Conservation (phyloP, 495 filamentous ascomycete genomes). For the Xylaria sp. region DNA sequence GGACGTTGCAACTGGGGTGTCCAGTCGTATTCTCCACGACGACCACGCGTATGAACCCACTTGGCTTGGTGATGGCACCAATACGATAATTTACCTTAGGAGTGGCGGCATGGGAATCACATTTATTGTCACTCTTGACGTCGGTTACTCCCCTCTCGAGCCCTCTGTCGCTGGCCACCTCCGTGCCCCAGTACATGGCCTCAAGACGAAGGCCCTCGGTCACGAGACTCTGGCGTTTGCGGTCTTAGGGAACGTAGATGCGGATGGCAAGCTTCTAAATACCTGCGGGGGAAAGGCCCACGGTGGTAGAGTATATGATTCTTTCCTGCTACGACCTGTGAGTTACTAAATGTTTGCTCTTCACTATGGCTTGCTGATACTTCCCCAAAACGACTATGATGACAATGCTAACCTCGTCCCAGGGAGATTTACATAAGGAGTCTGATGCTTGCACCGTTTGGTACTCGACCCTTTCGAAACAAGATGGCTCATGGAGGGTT, state of each 20-base stretch:
- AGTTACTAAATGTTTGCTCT: neutral
- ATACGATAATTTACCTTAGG: conserved; percentile 32
- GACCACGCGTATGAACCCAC: conserved; percentile 31
- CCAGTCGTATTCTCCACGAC: conserved; percentile 28
- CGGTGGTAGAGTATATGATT: conserved; percentile 31
- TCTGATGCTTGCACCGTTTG: conserved; percentile 34
- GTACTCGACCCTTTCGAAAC: conserved; percentile 36
- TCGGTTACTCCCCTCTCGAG: conserved; percentile 21
- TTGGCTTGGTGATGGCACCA: conserved; percentile 35
- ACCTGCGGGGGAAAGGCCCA: conserved; percentile 21
- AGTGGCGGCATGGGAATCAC: conserved; percentile 34
- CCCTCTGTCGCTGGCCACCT: conserved; percentile 30
- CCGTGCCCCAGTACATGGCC: conserved; percentile 23
- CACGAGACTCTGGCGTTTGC: conserved; percentile 36
- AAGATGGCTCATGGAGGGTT: conserved; percentile 29
- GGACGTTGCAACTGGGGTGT: conserved; percentile 32
- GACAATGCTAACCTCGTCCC: neutral
- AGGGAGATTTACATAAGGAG: conserved; percentile 33
- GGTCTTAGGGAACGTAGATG: conserved; percentile 29
- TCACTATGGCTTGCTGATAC: neutral
- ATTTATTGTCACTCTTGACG: conserved; percentile 29
- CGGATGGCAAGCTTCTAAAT: conserved; percentile 30
- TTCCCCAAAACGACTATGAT: neutral
- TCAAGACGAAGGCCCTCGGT: conserved; percentile 33
- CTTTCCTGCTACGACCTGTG: conserved; percentile 26